Evolutionary conservation across 257 asterid genomes (phyloP).

Genomic region (Oldenlandia corymbosa): DNA sequence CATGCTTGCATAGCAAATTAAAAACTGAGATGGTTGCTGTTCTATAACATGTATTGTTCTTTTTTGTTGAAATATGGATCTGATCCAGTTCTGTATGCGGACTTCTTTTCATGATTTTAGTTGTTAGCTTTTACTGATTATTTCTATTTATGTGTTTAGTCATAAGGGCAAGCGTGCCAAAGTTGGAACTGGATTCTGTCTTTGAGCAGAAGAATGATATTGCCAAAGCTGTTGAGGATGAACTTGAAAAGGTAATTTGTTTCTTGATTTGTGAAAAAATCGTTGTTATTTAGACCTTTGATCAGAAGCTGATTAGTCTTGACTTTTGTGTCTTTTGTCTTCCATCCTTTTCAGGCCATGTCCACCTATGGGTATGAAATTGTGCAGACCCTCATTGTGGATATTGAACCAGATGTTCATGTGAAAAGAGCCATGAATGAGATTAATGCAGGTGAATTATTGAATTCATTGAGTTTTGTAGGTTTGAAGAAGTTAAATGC

Average conservation of each 20-base stretch:
- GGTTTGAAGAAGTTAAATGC: neutral
- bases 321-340: neutral
- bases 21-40: neutral
- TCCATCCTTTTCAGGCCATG: slow-evolving; percentile 25
- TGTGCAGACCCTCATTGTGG: slow-evolving; percentile 41
- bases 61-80: neutral
- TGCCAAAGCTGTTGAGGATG: slow-evolving; percentile 37
- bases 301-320: neutral
- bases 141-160: slow-evolving; percentile 19
- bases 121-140: neutral
- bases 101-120: neutral
- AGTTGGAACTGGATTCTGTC: slow-evolving; percentile 29
- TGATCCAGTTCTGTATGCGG: neutral
- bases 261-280: neutral
- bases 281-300: neutral
- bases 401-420: slow-evolving; percentile 36
- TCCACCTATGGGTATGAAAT: slow-evolving; percentile 31
- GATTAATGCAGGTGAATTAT: slow-evolving; percentile 32
- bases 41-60: neutral
- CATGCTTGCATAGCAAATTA: neutral
- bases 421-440: slow-evolving; percentile 41
- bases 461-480: neutral
- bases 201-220: slow-evolving; percentile 40
- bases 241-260: slow-evolving; percentile 30
- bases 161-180: slow-evolving; percentile 37